Evolutionary conservation across 1,139 yeast species (phyloP).

Genomic region (Candida sojae): DNA sequence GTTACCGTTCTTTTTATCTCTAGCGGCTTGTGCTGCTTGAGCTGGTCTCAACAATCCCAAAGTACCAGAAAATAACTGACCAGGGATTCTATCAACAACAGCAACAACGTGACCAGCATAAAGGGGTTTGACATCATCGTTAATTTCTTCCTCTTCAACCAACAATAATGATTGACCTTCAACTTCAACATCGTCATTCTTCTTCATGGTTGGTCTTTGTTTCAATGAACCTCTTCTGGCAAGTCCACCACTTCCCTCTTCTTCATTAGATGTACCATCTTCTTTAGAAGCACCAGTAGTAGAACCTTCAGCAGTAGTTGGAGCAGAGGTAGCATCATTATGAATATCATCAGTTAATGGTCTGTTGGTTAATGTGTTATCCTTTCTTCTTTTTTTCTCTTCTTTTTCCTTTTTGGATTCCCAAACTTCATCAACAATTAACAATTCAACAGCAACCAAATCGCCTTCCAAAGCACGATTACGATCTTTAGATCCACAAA

Average conservation of each 20-base stretch:
- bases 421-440: constrained; percentile 98
- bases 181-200: constrained; percentile 96
- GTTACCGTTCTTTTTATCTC: constrained; percentile 60
- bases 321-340: constrained; percentile 66
- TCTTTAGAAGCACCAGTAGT: constrained; percentile 20
- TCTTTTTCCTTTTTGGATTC: constrained; percentile 94
- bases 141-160: constrained; percentile 94
- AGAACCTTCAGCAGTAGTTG: constrained; percentile 21
- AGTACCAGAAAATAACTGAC: constrained; percentile 92
- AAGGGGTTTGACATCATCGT: constrained; percentile 88
- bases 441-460: constrained; percentile 88
- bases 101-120: constrained; percentile 87
- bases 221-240: constrained; percentile 88
- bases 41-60: constrained; percentile 93
- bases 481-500: constrained; percentile 98
- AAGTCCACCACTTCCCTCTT: constrained; percentile 34
- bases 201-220: constrained; percentile 97
- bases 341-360: constrained; percentile 62
- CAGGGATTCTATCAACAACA: constrained; percentile 80
- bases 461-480: constrained; percentile 97
- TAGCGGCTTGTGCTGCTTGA: constrained; percentile 87
- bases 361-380: constrained; percentile 44
- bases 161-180: constrained; percentile 92
- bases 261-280: constrained; percentile 20
- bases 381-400: constrained; percentile 93